Base-by-base conservation (phyloP, 352 stramenopile genomes). In the Globisporangium cederbergense region DNA sequence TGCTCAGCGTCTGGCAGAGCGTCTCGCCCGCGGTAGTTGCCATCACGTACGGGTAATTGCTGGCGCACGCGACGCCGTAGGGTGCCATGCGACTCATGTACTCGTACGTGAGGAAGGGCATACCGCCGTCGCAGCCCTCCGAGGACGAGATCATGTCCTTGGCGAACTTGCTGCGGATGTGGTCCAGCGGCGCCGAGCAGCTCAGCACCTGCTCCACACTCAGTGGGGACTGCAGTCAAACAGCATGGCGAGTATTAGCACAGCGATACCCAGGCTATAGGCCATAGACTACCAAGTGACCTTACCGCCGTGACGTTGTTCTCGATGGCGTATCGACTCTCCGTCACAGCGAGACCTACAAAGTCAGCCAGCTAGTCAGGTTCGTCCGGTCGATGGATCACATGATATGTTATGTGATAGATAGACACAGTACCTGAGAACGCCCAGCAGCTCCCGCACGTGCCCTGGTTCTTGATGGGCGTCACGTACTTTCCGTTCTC, bases 401-500 rank as follows among this genome's bases (percentile, higher is more conserved):
- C 9, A 42, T 42, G 36, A 18, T 11, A 42, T 42, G 9, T 4
- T 42, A 42, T 14, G 36, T 36, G 36, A 42, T 42, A 42, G 36
- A 42, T 14, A 42, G 8, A 36, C 4, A 5, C 32, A 9, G 36
- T 74, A 62, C 76, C 76, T n/a, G 83, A 85, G 66, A 98, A 98
- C 8, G 93, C 93, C 93, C 93, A 98, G 72, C 93, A 98, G 59
- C 88, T 96, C 9, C 93, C 93, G 60, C 93, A 98, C 34, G 86
- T 93, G 30, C 90, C 91, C 63, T 98, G 93, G 65, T 97, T 96
- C 77, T 97, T 97, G 42, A 98, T 83, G 7, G 91, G 82, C 36
- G 89, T 97, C 81, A 93, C 57, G 66, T 90, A 96, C 68, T 91
- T 93, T 42, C 87, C 87, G 56, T 68, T 61, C 5, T 89, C 76